Conservation (phyloP, 2,329 filamentous ascomycete genomes). For the Bertia moriformis region DNA sequence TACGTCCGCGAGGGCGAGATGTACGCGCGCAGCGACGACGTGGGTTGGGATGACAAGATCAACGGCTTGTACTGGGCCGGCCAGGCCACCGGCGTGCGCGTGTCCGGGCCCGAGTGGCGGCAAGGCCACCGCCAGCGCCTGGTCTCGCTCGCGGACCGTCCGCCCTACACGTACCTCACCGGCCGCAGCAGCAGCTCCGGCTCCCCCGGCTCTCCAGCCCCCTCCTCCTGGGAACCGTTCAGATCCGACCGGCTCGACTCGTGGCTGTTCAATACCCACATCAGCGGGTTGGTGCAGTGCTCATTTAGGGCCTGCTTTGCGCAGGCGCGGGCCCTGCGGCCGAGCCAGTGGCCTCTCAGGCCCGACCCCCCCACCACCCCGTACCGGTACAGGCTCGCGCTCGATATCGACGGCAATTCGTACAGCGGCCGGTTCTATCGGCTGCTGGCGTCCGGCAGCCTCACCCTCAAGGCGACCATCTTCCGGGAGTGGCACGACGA, state of each 20-base stretch:
- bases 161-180: not conserved
- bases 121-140: slow-evolving; percentile 32
- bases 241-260: slow-evolving; percentile 16
- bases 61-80: slow-evolving; percentile 42
- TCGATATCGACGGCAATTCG: slow-evolving; percentile 41
- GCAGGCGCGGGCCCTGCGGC: slow-evolving; percentile 11
- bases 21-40: slow-evolving; percentile 24
- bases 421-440: slow-evolving; percentile 37
- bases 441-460: slow-evolving; percentile 28
- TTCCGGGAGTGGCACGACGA: slow-evolving; percentile 44
- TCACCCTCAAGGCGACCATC: slow-evolving; percentile 34
- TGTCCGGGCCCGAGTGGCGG: slow-evolving; percentile 17
- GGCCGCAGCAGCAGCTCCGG: not conserved
- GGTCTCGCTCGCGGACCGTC: slow-evolving; percentile 13
- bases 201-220: not conserved
- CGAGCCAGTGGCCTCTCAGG: slow-evolving; percentile 13
- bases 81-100: slow-evolving; percentile 33
- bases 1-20: slow-evolving; percentile 26
- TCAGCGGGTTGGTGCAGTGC: slow-evolving; percentile 31
- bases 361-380: slow-evolving; percentile 19
- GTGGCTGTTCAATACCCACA: slow-evolving; percentile 24
- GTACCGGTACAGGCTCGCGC: slow-evolving; percentile 22
- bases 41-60: slow-evolving; percentile 30
- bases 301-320: slow-evolving; percentile 8
- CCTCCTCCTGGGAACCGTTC: slow-evolving; percentile 5